Evolutionary conservation across 371 early-diverging fungal species (phyloP).

Genomic region (Lichtheimia hyalospora): DNA sequence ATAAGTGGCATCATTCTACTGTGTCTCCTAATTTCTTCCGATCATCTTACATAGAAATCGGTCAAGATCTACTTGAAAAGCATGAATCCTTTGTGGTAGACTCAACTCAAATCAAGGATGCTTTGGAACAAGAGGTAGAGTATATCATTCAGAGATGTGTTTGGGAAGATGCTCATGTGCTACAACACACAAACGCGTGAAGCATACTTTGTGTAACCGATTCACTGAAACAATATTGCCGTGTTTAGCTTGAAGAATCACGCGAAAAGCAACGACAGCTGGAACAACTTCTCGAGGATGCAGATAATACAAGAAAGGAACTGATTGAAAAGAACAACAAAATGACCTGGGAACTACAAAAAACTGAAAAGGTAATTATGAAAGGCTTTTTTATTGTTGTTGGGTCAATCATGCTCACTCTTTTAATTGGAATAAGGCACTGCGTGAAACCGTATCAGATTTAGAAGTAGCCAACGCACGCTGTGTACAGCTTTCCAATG

Average conservation of each 20-base stretch:
- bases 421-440: conserved; percentile 17
- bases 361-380: conserved; percentile 40
- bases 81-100: conserved; percentile 39
- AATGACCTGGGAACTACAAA: conserved; percentile 37
- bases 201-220: conserved; percentile 3
- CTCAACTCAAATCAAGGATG: conserved; percentile 24
- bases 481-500: conserved; percentile 34
- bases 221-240: neutral
- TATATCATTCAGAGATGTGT: neutral
- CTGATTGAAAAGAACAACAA: conserved; percentile 27
- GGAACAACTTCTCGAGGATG: conserved; percentile 30
- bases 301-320: conserved; percentile 29
- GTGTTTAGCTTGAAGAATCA: conserved; percentile 21
- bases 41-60: conserved; percentile 35
- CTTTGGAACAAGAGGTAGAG: conserved; percentile 34
- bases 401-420: conserved; percentile 1
- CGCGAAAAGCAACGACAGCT: conserved; percentile 28
- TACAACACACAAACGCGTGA: too few species aligned
- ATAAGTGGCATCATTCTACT: neutral
- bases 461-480: conserved; percentile 33
- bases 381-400: conserved; percentile 1
- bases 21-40: neutral
- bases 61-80: conserved; percentile 44
- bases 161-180: too few species aligned
- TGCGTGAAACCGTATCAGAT: conserved; percentile 35